phyloP scores from a whole-genome alignment of 768 basidiomycete genomes.

The Suillus spraguei region DNA sequence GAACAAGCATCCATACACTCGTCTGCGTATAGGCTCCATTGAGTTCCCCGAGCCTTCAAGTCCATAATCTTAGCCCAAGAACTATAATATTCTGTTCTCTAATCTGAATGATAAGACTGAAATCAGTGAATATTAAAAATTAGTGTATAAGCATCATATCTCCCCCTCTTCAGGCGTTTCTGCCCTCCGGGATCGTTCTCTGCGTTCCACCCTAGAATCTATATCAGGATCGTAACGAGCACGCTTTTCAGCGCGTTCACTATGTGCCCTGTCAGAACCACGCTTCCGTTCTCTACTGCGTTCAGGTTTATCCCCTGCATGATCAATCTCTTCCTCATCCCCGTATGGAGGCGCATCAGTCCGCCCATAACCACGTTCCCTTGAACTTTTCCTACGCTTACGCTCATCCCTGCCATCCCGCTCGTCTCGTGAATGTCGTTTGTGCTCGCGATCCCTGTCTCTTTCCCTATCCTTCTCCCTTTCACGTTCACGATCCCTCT shows the following conservation, averaged over 20 bases:
- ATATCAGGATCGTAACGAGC: conserved; percentile 53
- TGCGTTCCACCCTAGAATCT: conserved; percentile 46
- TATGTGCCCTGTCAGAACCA: conserved; percentile 44
- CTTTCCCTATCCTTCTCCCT: conserved; percentile 38
- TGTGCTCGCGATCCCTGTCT: conserved; percentile 43
- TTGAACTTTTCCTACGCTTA: conserved; percentile 42
- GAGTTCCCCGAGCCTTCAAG: conserved; percentile 40
- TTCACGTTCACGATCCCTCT: conserved; percentile 40
- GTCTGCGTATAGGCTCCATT: conserved; percentile 89
- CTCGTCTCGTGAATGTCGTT: conserved; percentile 54
- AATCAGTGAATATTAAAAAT: not conserved
- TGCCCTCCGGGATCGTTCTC: conserved; percentile 46
- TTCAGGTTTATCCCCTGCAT: conserved; percentile 44
- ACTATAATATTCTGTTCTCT: not conserved
- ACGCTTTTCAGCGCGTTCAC: conserved; percentile 70
- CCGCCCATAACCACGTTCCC: conserved; percentile 41
- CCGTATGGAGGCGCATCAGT: conserved; percentile 45
- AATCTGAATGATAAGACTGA: not conserved
- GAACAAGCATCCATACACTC: conserved; percentile 95
- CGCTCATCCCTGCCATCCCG: conserved; percentile 52
- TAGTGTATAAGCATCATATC: conserved; percentile 48
- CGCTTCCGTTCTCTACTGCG: conserved; percentile 45
- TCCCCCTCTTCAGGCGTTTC: conserved; percentile 91
- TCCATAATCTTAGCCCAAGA: conserved; percentile 26
- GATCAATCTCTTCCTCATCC: conserved; percentile 42